Conservation (phyloP, 495 filamentous ascomycete species). For the Evansstolkia leycettana region DNA sequence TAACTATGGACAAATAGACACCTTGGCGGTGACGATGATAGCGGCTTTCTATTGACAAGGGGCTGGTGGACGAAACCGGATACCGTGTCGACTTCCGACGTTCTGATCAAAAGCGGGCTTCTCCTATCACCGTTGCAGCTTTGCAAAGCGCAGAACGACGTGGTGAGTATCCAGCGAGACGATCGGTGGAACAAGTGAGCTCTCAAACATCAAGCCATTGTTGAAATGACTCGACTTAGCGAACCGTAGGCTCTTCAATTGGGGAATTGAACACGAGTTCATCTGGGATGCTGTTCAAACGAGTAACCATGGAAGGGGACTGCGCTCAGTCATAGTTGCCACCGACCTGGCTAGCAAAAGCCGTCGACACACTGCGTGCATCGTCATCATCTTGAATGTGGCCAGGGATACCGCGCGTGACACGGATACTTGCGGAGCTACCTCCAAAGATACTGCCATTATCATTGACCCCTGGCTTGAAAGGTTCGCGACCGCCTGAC, state of each 20-base stretch:
- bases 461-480: conserved; percentile 34
- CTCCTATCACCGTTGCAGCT: neutral
- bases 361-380: conserved; percentile 86
- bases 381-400: conserved; percentile 65
- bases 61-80: too few relatives aligned
- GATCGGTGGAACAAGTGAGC: neutral
- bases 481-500: conserved; percentile 47
- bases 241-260: neutral
- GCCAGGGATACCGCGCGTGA: conserved; percentile 36
- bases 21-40: neutral
- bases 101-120: neutral
- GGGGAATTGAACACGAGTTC: neutral
- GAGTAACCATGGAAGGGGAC: neutral
- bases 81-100: too few relatives aligned
- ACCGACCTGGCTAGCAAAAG: conserved; percentile 89
- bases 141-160: neutral
- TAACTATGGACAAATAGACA: neutral
- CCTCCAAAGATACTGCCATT: conserved; percentile 64
- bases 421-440: conserved; percentile 50
- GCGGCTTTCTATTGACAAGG: neutral
- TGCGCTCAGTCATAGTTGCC: conserved; percentile 78
- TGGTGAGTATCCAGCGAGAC: neutral
- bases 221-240: neutral
- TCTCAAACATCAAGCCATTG: neutral
- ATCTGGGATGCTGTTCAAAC: neutral